phyloP scores from a whole-genome alignment of 768 basidiomycete species.

The Russula compacta region DNA sequence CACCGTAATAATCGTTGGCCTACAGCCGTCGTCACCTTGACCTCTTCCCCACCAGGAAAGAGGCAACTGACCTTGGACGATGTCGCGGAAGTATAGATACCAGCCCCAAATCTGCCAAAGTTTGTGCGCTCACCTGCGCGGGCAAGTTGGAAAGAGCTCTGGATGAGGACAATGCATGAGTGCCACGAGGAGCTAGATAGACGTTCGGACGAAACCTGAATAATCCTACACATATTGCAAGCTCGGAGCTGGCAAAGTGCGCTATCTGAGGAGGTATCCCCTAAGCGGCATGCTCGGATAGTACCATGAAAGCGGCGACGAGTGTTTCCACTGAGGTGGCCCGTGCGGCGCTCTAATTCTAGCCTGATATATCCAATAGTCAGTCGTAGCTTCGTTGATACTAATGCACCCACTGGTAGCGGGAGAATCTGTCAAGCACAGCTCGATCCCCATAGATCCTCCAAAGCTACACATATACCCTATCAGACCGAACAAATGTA shows the following conservation, averaged over 20 bases:
- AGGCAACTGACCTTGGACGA: slow-evolving; percentile 22
- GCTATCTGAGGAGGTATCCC: slow-evolving; percentile 15
- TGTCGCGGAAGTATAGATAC: slow-evolving; percentile 25
- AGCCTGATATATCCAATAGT: slow-evolving; percentile 6
- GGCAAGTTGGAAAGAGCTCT: slow-evolving; percentile 22
- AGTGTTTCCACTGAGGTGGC: slow-evolving; percentile 15
- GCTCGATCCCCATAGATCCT: slow-evolving; percentile 16
- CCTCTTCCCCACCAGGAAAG: neutral
- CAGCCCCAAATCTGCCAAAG: slow-evolving; percentile 23
- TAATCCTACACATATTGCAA: slow-evolving; percentile 23
- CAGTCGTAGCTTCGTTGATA: neutral
- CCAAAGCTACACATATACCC: slow-evolving; percentile 19
- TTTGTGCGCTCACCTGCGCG: slow-evolving; percentile 16
- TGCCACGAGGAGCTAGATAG: too few species aligned
- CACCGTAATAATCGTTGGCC: slow-evolving; percentile 22
- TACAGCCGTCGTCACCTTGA: neutral
- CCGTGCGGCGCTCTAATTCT: slow-evolving; percentile 13
- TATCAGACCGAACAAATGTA: neutral
- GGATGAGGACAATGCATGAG: neutral
- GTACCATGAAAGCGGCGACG: slow-evolving; percentile 26
- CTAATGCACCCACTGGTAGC: slow-evolving; percentile 18
- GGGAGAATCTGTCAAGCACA: slow-evolving; percentile 17
- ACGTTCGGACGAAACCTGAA: slow-evolving; percentile 8
- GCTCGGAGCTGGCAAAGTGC: slow-evolving; percentile 12
- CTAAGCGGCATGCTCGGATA: slow-evolving; percentile 20